Percentiles rank a stretch among this genome's conserved stretches.
Conservation (phyloP, 148 eudicot genomes). For the Agrostemma githago region DNA sequence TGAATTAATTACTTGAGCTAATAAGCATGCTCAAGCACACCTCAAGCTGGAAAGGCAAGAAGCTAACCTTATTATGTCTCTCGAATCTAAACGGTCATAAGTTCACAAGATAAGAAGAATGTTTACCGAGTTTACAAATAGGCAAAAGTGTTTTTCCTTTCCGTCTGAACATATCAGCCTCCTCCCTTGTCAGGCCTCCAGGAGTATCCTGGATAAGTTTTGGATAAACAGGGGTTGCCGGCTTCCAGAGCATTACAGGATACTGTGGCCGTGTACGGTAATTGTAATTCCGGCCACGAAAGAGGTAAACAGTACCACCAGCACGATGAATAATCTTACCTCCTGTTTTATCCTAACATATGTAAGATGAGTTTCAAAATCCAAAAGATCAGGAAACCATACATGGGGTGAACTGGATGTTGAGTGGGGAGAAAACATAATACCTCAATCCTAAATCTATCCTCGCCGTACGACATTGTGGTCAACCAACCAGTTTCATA, state of each 20-base stretch:
- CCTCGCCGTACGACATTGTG: not conserved
- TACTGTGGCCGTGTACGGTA: conserved; percentile 66
- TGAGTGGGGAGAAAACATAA: not conserved
- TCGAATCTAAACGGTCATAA: not conserved
- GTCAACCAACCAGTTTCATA: not conserved
- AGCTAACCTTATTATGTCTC: not conserved
- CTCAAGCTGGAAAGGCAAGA: not conserved
- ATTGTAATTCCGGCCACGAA: conserved; percentile 87
- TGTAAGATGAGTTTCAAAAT: conserved; percentile 24
- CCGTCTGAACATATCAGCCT: conserved; percentile 61
- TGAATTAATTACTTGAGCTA: not conserved
- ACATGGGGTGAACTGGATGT: not conserved
- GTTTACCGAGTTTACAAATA: conserved; percentile 74
- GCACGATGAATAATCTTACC: conserved; percentile 82
- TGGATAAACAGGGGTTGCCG: conserved; percentile 94
- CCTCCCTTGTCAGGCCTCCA: conserved; percentile 75
- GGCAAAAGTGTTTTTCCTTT: conserved; percentile 73
- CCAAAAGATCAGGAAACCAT: not conserved
- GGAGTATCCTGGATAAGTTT: conserved; percentile 94
- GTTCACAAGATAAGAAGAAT: not conserved
- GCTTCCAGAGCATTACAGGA: conserved; percentile 97
- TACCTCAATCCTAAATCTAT: not conserved
- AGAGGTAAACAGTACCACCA: conserved; percentile 77
- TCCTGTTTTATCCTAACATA: conserved; percentile 75
- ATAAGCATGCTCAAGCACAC: not conserved